Evolutionary conservation across 2,329 filamentous ascomycete species (phyloP), one percentile per base, ranked within the genome.

Genomic region (Fusarium brachygibbosum): DNA sequence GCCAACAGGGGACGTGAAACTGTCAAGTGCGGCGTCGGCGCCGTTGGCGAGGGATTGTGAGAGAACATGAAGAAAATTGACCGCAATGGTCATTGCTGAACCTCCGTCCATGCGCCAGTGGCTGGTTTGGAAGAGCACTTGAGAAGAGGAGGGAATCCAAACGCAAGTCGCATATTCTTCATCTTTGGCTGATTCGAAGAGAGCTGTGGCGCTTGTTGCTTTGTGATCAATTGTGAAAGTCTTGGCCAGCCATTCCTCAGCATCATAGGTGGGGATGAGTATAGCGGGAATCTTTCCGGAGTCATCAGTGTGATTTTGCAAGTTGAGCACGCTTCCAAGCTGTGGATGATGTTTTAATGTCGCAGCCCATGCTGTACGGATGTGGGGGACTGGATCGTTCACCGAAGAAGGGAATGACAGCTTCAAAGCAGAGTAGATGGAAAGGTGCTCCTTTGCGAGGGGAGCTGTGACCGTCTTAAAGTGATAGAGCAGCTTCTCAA

Each of bases 1-100:
- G 5, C 51, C 51, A 46, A 54, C 40, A 37, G 51, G 40, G 13
- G 51, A 54, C 3, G 40, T 46, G 23, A 54, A 54, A 23, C 31
- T 54, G 31, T 46, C 23, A 6, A 54, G 17, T n/a, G 23, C 17
- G n/a, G 51, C 51, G 23, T 54, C 40, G 4, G 17, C 31, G 13
- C 51, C 51, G n/a, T 45, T 46, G 10, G 40, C 40, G 31, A 54
- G 40, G 6, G 40, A 46, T 23, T 54, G 51, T 17, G 51, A 54
- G 23, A 54, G 40, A 46, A 54, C 51, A 54, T 54, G 40, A 5
- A 54, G 51, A 5, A 54, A 54, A 31, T 54, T 54, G 31, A 54
- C 51, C 17, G 51, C 51, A 23, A 46, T 54, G n/a, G 40, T 54
- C 51, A 54, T 54, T 37, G 10, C 29, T 23, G 51, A 54, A 11